These are phyloP conservation scores for Angomonas ambiguus DNA, from an alignment of 208 protist species.

Conservation along the genomic window DNA sequence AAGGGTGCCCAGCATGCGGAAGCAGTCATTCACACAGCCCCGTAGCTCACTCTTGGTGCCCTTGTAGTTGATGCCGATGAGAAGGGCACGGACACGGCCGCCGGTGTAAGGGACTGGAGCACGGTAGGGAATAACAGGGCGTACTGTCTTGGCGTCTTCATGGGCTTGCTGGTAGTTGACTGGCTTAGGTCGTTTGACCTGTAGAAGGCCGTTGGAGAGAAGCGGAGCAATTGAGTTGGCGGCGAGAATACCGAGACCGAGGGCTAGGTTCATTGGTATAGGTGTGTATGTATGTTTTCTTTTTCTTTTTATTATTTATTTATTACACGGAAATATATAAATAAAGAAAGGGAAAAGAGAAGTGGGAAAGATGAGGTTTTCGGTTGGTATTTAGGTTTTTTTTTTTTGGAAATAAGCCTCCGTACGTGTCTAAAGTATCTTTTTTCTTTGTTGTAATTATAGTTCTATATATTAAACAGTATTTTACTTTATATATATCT, in stretches of 20 bases:
- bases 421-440: background rate
- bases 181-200: slow-evolving; percentile 44
- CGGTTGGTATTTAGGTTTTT: background rate
- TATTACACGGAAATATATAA: background rate
- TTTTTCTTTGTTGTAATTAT: background rate
- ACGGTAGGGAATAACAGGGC: slow-evolving; percentile 65
- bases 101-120: slow-evolving; percentile 45
- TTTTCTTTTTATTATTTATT: slow-evolving; percentile 5
- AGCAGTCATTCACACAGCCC: slow-evolving; percentile 87
- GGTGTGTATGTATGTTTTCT: background rate
- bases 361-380: slow-evolving; percentile 1
- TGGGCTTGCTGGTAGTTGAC: slow-evolving; percentile 56
- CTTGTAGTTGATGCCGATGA: slow-evolving; percentile 92
- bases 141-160: slow-evolving; percentile 33
- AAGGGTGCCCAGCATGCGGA: slow-evolving; percentile 70
- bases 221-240: slow-evolving; percentile 22
- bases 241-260: slow-evolving; percentile 18
- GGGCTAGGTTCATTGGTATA: background rate
- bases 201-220: slow-evolving; percentile 49
- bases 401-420: background rate
- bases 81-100: slow-evolving; percentile 80
- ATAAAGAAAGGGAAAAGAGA: slow-evolving; percentile 8
- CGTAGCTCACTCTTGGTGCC: slow-evolving; percentile 48
- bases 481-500: background rate
- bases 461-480: background rate